These are phyloP conservation scores for Fomitopsis schrenkii DNA, from an alignment of 1,284 basidiomycete genomes.

Conservation along the genomic window DNA sequence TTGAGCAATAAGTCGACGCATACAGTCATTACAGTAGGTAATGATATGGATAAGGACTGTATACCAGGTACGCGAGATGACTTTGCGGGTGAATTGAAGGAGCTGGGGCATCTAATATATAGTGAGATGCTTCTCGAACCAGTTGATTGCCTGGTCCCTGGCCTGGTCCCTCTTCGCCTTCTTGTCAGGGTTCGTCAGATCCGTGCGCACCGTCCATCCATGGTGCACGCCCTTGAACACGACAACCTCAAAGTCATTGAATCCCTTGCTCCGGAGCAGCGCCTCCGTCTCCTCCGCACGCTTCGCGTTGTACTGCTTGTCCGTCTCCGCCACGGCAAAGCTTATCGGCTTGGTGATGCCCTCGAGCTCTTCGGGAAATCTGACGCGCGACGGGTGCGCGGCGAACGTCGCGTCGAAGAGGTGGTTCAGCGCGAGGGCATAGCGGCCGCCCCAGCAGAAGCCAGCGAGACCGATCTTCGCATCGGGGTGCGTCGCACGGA, in stretches of 20 bases:
- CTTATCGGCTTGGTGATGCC: slow-evolving; percentile 17
- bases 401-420: slow-evolving; percentile 21
- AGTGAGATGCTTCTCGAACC: slow-evolving; percentile 17
- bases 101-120: background rate
- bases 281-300: slow-evolving; percentile 16
- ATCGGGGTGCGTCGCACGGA: slow-evolving; percentile 12
- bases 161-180: slow-evolving; percentile 18
- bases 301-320: slow-evolving; percentile 8
- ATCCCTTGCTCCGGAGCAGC: slow-evolving; percentile 13
- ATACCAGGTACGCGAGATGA: no score
- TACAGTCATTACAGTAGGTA: no score
- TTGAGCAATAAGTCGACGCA: no score
- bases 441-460: slow-evolving; percentile 25
- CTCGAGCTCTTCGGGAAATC: slow-evolving; percentile 17
- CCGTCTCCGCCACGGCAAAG: slow-evolving; percentile 15
- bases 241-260: slow-evolving; percentile 17
- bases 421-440: slow-evolving; percentile 20
- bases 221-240: slow-evolving; percentile 20
- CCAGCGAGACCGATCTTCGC: slow-evolving; percentile 20
- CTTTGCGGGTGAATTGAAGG: no score
- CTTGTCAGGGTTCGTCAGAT: slow-evolving; percentile 15
- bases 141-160: slow-evolving; percentile 16
- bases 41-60: no score
- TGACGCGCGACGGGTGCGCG: slow-evolving; percentile 20
- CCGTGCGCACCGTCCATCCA: slow-evolving; percentile 18